These are phyloP conservation scores for Multifurca ochricompacta DNA, from an alignment of 768 basidiomycete species.

Conservation along the genomic window DNA sequence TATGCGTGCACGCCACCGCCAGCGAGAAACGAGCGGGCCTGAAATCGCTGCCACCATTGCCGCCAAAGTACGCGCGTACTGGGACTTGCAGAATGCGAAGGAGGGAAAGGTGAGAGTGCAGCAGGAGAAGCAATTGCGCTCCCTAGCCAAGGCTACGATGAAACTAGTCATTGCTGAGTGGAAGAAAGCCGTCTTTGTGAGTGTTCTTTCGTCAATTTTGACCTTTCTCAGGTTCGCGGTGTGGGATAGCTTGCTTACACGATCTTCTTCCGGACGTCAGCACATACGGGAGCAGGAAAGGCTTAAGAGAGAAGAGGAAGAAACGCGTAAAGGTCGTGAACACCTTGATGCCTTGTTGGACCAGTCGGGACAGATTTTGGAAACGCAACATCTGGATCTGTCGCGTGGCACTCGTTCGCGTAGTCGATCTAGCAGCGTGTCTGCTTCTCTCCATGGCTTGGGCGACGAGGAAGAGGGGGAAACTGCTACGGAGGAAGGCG, in stretches of 20 bases:
- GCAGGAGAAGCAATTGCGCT: conserved; percentile 61
- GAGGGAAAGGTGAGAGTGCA: conserved; percentile 50
- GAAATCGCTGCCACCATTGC: conserved; percentile 51
- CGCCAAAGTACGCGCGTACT: conserved; percentile 60
- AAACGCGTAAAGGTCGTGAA: conserved; percentile 67
- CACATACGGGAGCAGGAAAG: conserved; percentile 68
- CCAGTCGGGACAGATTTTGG: conserved; percentile 79
- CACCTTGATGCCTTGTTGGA: conserved; percentile 88
- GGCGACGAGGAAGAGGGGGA: conserved; percentile 9
- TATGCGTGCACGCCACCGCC: conserved; percentile 28
- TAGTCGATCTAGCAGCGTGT: conserved; percentile 48
- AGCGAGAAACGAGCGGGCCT: conserved; percentile 31
- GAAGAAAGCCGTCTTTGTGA: conserved; percentile 79
- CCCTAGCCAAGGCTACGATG: conserved; percentile 63
- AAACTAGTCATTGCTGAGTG: conserved; percentile 70
- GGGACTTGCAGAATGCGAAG: conserved; percentile 57
- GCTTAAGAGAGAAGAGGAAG: conserved; percentile 61
- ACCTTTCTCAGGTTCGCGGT: background rate
- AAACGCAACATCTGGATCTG: conserved; percentile 73
- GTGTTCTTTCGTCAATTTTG: conserved; percentile 30
- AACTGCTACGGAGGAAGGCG: conserved; percentile 22
- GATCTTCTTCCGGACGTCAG: conserved; percentile 29
- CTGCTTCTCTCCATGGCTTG: conserved; percentile 21
- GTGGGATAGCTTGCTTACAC: background rate
- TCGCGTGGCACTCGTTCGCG: conserved; percentile 40